Percentiles rank a stretch among this genome's conserved stretches.
phyloP scores from a whole-genome alignment of 2,329 filamentous ascomycete genomes.

The Sporothrix brunneoviolacea region DNA sequence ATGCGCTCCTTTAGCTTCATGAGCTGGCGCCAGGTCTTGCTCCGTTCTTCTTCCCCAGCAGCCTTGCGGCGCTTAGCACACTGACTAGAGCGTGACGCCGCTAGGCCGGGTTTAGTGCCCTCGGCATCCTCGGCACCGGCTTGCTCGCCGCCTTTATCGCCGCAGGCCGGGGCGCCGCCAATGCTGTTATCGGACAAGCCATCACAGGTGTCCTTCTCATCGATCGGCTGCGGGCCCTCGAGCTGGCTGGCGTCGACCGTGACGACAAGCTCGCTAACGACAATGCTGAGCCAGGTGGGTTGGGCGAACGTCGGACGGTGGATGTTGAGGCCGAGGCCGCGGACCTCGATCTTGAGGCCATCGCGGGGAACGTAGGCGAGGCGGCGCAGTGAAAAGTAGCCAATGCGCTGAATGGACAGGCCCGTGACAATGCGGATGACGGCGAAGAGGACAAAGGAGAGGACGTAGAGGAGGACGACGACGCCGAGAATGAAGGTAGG shows the following conservation, averaged over 20 bases:
- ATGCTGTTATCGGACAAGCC: slow-evolving; percentile 2
- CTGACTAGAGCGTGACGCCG: neutral
- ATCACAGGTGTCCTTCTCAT: slow-evolving; percentile 24
- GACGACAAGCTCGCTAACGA: slow-evolving; percentile 76
- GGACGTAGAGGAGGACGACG: slow-evolving; percentile 78
- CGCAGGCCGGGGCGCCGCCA: slow-evolving; percentile 2
- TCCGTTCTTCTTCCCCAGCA: slow-evolving; percentile 36
- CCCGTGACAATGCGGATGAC: slow-evolving; percentile 87
- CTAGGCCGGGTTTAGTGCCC: neutral
- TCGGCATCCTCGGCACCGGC: neutral
- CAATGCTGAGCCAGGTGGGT: slow-evolving; percentile 91
- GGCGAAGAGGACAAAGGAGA: slow-evolving; percentile 88
- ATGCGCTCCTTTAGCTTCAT: slow-evolving; percentile 75
- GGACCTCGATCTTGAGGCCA: slow-evolving; percentile 82
- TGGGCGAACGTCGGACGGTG: slow-evolving; percentile 95
- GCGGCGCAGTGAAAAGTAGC: slow-evolving; percentile 84
- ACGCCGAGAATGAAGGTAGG: slow-evolving; percentile 83
- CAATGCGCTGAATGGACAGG: slow-evolving; percentile 90
- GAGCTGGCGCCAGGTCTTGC: slow-evolving; percentile 73
- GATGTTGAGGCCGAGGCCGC: slow-evolving; percentile 78
- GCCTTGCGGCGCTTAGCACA: slow-evolving; percentile 1
- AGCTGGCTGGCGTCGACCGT: slow-evolving; percentile 71
- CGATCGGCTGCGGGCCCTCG: slow-evolving; percentile 39
- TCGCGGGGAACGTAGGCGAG: slow-evolving; percentile 85
- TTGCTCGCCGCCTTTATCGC: neutral